A percentile compares a stretch with the other conserved stretches of the same genome.
These are phyloP conservation scores for Pythium myriotylum DNA, from an alignment of 352 stramenopile genomes.

Conservation along the genomic window DNA sequence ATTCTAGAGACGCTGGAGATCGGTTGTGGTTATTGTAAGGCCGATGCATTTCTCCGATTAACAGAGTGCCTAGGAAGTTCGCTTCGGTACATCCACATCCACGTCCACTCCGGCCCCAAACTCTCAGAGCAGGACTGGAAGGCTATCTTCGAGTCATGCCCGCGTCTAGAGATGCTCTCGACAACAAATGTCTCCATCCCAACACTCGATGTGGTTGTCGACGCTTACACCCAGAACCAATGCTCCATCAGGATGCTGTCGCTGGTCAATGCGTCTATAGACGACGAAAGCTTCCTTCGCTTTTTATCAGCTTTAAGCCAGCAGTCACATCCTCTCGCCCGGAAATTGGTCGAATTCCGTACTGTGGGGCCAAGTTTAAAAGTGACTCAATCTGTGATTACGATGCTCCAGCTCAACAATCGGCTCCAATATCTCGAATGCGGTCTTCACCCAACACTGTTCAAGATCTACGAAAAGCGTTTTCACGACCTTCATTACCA, in stretches of 20 bases:
- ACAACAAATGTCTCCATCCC: conserved; percentile 1
- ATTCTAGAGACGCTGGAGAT: conserved; percentile 7
- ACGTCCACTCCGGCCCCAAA: not conserved
- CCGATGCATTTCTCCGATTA: not conserved
- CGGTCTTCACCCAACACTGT: conserved; percentile 7
- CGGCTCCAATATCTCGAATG: conserved; percentile 8
- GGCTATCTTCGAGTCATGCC: not conserved
- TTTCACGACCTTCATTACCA: conserved; percentile 2
- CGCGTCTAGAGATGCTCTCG: not conserved
- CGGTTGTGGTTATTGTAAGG: not conserved
- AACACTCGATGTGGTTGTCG: not conserved
- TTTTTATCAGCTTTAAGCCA: not conserved
- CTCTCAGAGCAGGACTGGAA: not conserved
- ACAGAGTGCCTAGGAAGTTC: not conserved
- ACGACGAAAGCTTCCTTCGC: not conserved
- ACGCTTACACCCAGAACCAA: not conserved
- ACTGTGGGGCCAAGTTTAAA: not conserved
- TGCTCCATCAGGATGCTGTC: not conserved
- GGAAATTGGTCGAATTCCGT: conserved; percentile 2
- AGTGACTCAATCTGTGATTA: not conserved
- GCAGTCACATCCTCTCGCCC: not conserved
- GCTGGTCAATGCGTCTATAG: not conserved
- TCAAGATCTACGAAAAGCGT: not conserved
- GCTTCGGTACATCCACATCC: conserved; percentile 2
- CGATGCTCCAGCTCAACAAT: conserved; percentile 7